These are phyloP conservation scores for Desmodesmus armatus DNA, from an alignment of 139 green algal genomes.

Conservation along the genomic window DNA sequence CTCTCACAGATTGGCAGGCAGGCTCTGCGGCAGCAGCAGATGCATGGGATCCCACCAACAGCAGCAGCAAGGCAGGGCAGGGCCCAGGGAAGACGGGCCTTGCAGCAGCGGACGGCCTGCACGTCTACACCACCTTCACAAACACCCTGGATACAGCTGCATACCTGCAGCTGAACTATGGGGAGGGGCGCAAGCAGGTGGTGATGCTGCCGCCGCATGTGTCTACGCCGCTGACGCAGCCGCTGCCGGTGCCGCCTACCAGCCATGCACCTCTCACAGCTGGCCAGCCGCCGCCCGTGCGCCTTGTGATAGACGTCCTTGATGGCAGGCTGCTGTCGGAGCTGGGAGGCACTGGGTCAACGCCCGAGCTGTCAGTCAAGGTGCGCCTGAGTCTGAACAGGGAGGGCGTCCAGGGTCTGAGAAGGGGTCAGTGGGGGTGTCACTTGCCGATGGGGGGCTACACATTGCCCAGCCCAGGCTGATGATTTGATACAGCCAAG, in stretches of 20 bases:
- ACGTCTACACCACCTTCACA: constrained; percentile 58
- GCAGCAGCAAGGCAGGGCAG: not conserved
- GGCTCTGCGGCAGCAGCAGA: not conserved
- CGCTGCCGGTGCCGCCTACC: constrained; percentile 55
- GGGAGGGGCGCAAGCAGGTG: constrained; percentile 64
- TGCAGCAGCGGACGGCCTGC: constrained; percentile 50
- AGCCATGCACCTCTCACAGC: constrained; percentile 37
- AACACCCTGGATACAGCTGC: constrained; percentile 75
- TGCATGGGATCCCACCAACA: no score
- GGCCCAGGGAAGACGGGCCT: constrained; percentile 13
- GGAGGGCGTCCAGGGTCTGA: no score
- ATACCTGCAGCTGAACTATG: constrained; percentile 78
- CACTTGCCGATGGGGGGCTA: no score
- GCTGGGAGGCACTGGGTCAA: not conserved
- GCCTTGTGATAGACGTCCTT: constrained; percentile 70
- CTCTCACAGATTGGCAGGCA: constrained; percentile 56
- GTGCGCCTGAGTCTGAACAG: no score
- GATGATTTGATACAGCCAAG: no score
- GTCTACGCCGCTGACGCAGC: constrained; percentile 55
- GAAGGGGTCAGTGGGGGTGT: no score
- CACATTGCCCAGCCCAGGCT: no score
- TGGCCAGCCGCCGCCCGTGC: constrained; percentile 46
- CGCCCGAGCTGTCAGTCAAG: constrained; percentile 43
- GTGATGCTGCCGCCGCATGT: constrained; percentile 53
- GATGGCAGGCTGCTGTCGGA: constrained; percentile 30